These are phyloP conservation scores for Talaromyces rugulosus DNA, from an alignment of 2,329 filamentous ascomycete genomes.

Conservation along the genomic window DNA sequence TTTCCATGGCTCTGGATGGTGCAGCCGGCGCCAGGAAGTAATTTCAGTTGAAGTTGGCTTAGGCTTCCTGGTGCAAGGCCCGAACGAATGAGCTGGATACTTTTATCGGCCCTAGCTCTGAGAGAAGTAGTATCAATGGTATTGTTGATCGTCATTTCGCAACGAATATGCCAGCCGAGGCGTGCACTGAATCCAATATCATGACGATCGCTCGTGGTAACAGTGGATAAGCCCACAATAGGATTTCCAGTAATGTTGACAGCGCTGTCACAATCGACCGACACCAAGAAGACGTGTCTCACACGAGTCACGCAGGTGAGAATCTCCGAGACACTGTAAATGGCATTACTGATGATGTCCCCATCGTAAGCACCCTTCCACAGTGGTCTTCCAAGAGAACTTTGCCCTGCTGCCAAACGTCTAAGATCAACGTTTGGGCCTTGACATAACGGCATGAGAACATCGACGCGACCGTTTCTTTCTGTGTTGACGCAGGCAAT, in stretches of 20 bases:
- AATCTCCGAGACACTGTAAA: background rate
- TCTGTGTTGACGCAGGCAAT: slow-evolving; percentile 8
- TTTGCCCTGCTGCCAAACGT: slow-evolving; percentile 1
- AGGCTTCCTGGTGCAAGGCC: slow-evolving; percentile 3
- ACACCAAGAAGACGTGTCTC: slow-evolving; percentile 10
- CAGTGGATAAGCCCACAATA: slow-evolving; percentile 6
- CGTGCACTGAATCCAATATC: slow-evolving; percentile 1
- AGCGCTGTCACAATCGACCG: background rate
- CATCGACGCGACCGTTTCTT: background rate
- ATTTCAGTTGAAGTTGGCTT: background rate
- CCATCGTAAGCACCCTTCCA: slow-evolving; percentile 7
- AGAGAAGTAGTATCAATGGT: background rate
- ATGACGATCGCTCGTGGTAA: slow-evolving; percentile 4
- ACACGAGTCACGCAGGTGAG: background rate
- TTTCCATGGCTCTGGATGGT: background rate
- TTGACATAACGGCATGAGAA: slow-evolving; percentile 2
- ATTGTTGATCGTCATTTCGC: background rate
- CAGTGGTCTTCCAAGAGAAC: slow-evolving; percentile 1
- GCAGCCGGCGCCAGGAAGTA: background rate
- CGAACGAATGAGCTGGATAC: slow-evolving; percentile 4
- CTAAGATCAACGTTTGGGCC: slow-evolving; percentile 3
- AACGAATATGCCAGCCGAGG: slow-evolving; percentile 7
- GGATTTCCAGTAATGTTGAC: background rate
- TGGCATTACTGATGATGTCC: background rate
- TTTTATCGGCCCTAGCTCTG: slow-evolving; percentile 1